Evolutionary conservation across 2,329 filamentous ascomycete genomes (phyloP).

Genomic region (Phaeosphaeria sp.): DNA sequence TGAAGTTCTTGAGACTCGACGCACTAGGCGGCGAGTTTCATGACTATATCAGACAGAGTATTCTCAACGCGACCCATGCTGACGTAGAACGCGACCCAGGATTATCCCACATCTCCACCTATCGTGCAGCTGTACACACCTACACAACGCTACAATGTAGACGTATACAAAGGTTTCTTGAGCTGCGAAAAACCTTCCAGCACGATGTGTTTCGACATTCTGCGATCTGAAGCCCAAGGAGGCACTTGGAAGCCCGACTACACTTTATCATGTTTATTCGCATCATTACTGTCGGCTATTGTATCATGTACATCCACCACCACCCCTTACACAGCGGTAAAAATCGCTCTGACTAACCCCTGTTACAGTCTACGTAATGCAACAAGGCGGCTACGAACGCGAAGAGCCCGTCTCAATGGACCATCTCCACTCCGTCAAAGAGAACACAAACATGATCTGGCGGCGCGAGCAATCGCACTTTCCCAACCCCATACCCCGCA

Average conservation of each 20-base stretch:
- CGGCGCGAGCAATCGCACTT: neutral
- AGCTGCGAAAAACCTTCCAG: neutral
- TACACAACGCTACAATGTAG: conserved; percentile 11
- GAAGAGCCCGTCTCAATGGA: neutral
- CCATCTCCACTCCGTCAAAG: neutral
- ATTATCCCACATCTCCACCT: conserved; percentile 8
- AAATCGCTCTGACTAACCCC: neutral
- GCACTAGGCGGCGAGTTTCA: neutral
- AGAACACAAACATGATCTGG: neutral
- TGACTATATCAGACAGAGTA: too few relatives aligned
- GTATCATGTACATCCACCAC: conserved; percentile 8
- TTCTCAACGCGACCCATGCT: neutral
- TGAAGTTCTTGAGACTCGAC: neutral
- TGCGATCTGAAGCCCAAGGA: conserved; percentile 6
- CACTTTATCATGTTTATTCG: conserved; percentile 12
- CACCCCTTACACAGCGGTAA: neutral
- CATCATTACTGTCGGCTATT: conserved; percentile 13
- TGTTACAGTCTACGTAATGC: neutral
- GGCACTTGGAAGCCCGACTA: conserved; percentile 11
- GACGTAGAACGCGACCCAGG: neutral
- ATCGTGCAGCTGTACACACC: conserved; percentile 11
- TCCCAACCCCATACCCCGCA: neutral
- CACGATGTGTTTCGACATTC: conserved; percentile 15
- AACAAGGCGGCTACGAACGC: neutral
- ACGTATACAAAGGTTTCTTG: neutral